phyloP scores from a whole-genome alignment of 805 yeast genomes.

The Schwanniomyces pseudopolymorphus region DNA sequence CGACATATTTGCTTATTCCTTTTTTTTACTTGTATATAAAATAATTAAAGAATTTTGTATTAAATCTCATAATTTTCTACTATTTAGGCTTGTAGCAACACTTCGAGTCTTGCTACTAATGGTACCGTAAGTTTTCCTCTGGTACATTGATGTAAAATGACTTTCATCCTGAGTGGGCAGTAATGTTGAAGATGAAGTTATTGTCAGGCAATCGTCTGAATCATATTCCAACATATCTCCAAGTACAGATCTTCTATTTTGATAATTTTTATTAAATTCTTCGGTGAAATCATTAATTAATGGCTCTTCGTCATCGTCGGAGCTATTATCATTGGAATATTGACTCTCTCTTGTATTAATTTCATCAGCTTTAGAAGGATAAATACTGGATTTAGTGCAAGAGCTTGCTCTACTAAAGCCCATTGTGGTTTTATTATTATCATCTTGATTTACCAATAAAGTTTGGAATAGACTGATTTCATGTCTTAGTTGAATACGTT shows the following conservation, averaged over 20 bases:
- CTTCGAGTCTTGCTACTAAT: neutral
- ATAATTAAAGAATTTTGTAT: neutral
- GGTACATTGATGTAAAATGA: neutral
- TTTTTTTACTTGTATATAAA: neutral
- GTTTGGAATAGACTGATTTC: constrained; percentile 37
- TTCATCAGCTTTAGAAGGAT: neutral
- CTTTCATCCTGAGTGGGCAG: neutral
- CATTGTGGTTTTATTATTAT: too few relatives aligned
- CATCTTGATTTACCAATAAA: constrained; percentile 10
- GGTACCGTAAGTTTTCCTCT: neutral
- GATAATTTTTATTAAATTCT: constrained; percentile 23
- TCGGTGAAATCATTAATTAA: constrained; percentile 12
- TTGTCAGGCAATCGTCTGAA: constrained; percentile 7
- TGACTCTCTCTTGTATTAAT: neutral
- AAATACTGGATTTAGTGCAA: neutral
- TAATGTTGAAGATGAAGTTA: neutral
- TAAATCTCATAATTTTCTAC: neutral
- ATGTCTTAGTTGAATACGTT: constrained; percentile 40
- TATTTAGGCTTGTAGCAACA: neutral
- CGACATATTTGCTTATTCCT: neutral
- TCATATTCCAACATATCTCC: constrained; percentile 46
- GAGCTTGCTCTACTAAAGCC: neutral
- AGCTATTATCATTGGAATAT: neutral
- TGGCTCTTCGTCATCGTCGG: neutral
- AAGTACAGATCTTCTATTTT: constrained; percentile 39